Base-by-base conservation (phyloP, 345 rosid genomes). In the Euphorbia tirucalli region DNA sequence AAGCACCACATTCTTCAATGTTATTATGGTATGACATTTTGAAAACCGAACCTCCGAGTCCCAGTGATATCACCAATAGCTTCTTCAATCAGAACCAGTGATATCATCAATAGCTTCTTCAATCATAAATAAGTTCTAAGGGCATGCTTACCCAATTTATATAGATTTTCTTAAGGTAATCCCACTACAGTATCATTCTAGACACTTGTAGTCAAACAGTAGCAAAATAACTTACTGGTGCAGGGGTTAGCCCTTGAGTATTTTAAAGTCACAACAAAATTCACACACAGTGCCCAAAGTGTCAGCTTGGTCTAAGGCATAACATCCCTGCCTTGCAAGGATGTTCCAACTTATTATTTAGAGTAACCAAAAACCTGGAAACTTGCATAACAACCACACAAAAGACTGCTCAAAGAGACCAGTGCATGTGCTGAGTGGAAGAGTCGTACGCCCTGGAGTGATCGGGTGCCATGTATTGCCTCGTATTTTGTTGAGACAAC, bases 381-480 rank as follows among this genome's bases (percentile, higher is more conserved):
- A 11, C 41, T 25, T 18, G 4, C 21, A 10, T 1, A 65, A 30
- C 7, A 67, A 28, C 61, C 28, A 50, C 21, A 15, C 18, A 19
- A 21, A 7, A 13, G 8, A 46, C 52, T 58, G 71, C 63, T 81
- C 76, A 90, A 32, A 88, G 96, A 25, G 92, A 86, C 93, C 96
- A 90, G 77, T 92, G 81, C 75, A 76, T 83, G 61, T 87, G 87
- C 80, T 82, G 87, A 61, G 85, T 75, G 55, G 96, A 82, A 74
- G 82, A 65, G 66, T 85, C 88, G 49, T 85, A 87, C 9, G 77
- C 85, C 71, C 89, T 82, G 55, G 93, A 41, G 68, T 80, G 84
- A 61, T 89, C 88, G 19, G 71, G 78, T 56, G 88, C 93, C 84
- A 81, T 70, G 68, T 83, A 83, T 63, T 87, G 90, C 68, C 84